A percentile compares a stretch with the other conserved stretches of the same genome.
These are phyloP conservation scores for Colletotrichum somersetense DNA, from an alignment of 2,329 filamentous ascomycete species.

Conservation along the genomic window DNA sequence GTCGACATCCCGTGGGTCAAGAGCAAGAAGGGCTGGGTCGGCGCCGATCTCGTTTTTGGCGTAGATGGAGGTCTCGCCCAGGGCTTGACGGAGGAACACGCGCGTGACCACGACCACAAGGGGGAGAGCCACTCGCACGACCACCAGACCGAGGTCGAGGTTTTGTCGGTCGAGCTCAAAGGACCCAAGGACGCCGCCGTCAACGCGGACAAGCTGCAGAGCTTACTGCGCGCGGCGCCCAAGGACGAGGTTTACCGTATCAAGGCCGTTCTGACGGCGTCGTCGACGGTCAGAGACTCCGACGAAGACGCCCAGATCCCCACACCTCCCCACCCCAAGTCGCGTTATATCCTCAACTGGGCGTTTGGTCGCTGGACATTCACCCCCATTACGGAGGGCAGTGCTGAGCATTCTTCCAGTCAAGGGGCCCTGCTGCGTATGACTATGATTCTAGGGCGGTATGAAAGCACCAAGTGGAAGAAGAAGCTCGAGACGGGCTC, in stretches of 20 bases:
- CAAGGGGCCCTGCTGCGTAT: constrained; percentile 72
- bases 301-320: constrained; percentile 59
- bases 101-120: constrained; percentile 54
- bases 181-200: constrained; percentile 56
- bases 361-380: constrained; percentile 97
- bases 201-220: constrained; percentile 72
- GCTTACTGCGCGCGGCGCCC: constrained; percentile 78
- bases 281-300: constrained; percentile 62
- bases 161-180: constrained; percentile 82
- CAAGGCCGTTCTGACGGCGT: constrained; percentile 74
- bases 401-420: constrained; percentile 67
- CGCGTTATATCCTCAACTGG: constrained; percentile 94
- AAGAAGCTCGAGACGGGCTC: constrained; percentile 75
- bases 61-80: constrained; percentile 84
- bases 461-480: constrained; percentile 82
- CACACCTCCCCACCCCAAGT: constrained; percentile 46
- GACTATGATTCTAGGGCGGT: constrained; percentile 80
- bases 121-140: constrained; percentile 55
- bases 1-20: constrained; percentile 87
- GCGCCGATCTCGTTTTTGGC: constrained; percentile 84
- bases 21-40: constrained; percentile 83
- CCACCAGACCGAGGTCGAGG: constrained; percentile 91
- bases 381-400: constrained; percentile 65
- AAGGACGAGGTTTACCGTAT: constrained; percentile 98
- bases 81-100: constrained; percentile 59